Conservation (phyloP, 2,329 filamentous ascomycete species). For the Ophiostoma sp. region DNA sequence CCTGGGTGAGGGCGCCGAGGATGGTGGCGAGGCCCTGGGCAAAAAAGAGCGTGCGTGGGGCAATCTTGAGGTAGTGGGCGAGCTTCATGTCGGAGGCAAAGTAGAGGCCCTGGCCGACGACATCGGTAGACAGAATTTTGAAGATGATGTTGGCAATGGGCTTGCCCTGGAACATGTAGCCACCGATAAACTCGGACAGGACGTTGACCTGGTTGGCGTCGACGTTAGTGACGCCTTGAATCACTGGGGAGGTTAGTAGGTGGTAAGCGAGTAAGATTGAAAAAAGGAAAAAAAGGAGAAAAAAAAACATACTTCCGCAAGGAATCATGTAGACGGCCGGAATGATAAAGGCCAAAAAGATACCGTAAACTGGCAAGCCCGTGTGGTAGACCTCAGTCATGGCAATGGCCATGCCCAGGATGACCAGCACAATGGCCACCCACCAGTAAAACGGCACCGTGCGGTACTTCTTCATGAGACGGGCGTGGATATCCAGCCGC, state of each 20-base stretch:
- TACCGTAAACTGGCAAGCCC: background rate
- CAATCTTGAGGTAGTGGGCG: conserved; percentile 34
- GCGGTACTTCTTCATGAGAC: background rate
- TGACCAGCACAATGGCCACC: background rate
- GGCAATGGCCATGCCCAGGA: background rate
- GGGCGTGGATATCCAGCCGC: background rate
- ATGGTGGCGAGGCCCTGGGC: conserved; percentile 38
- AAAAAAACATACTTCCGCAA: background rate
- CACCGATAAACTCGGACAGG: conserved; percentile 50
- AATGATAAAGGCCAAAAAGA: background rate
- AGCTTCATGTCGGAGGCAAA: conserved; percentile 32
- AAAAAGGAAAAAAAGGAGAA: background rate
- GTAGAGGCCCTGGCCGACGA: conserved; percentile 27
- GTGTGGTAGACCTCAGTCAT: background rate
- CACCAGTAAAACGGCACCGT: background rate
- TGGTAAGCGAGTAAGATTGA: too few relatives aligned
- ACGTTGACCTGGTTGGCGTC: conserved; percentile 48
- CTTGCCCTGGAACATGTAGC: conserved; percentile 47
- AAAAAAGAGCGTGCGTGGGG: conserved; percentile 36
- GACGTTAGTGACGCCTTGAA: conserved; percentile 51
- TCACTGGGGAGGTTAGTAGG: background rate
- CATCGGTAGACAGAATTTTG: conserved; percentile 35
- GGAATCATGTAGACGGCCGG: background rate
- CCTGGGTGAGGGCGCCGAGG: background rate
- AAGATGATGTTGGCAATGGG: conserved; percentile 51